These are phyloP conservation scores for Candida arabinofermentans DNA, from an alignment of 805 yeast genomes.

Conservation along the genomic window DNA sequence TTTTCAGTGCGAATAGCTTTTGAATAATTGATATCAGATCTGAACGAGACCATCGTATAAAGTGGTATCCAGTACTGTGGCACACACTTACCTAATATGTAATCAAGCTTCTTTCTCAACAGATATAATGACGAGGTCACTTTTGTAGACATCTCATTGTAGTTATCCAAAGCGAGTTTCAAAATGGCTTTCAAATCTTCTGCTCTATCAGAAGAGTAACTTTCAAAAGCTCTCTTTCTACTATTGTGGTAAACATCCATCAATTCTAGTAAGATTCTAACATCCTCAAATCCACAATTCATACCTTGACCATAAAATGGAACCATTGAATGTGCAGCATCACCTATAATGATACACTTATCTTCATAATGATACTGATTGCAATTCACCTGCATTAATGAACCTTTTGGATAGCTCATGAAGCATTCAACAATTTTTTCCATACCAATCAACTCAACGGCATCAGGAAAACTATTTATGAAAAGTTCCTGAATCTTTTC, in stretches of 20 bases:
- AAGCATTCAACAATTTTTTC: constrained; percentile 43
- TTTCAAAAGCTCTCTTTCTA: constrained; percentile 45
- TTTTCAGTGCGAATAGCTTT: constrained; percentile 53
- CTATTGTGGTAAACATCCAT: constrained; percentile 35
- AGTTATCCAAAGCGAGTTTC: constrained; percentile 75
- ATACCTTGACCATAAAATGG: constrained; percentile 98
- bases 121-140: constrained; percentile 61
- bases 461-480: constrained; percentile 65
- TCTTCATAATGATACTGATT: constrained; percentile 64
- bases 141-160: constrained; percentile 80
- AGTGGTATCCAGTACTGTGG: constrained; percentile 77
- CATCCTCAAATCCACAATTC: constrained; percentile 95
- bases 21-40: constrained; percentile 77
- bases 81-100: constrained; percentile 51
- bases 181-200: constrained; percentile 72
- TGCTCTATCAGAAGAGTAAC: constrained; percentile 53
- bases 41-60: constrained; percentile 88
- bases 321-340: constrained; percentile 95
- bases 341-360: constrained; percentile 72
- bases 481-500: constrained; percentile 49
- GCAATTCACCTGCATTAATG: constrained; percentile 70
- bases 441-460: constrained; percentile 61
- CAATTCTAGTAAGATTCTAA: constrained; percentile 57
- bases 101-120: constrained; percentile 66
- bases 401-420: constrained; percentile 63